These are phyloP conservation scores for Cinnamomum micranthum DNA, from an alignment of 164 flowering plant genomes.

Conservation along the genomic window DNA sequence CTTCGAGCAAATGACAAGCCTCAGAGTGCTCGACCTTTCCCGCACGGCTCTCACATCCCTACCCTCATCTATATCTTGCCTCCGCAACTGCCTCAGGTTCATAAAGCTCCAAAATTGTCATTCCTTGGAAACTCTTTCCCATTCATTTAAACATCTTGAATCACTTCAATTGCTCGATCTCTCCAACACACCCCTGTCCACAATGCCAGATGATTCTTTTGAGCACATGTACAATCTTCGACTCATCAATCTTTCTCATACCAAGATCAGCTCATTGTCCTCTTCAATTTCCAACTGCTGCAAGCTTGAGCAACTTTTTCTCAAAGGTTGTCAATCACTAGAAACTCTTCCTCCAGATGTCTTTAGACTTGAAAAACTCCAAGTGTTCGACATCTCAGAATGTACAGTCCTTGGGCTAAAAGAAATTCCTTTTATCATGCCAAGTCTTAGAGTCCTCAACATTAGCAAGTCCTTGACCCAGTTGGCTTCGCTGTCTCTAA, in stretches of 20 bases:
- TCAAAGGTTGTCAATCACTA: not conserved
- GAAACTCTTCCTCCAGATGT: not conserved
- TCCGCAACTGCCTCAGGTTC: constrained; percentile 12
- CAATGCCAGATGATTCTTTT: not conserved
- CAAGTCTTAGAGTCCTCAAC: not conserved
- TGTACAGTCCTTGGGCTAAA: not conserved
- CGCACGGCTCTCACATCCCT: constrained; percentile 11
- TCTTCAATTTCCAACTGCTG: not conserved
- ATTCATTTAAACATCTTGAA: not conserved
- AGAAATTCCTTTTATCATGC: not conserved
- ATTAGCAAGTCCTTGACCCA: not conserved
- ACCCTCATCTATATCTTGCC: constrained; percentile 22
- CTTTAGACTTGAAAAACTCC: not conserved
- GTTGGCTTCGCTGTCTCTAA: not conserved
- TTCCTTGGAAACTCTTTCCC: not conserved
- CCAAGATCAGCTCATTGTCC: not conserved
- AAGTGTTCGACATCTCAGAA: not conserved
- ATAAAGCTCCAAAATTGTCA: not conserved
- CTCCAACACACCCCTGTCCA: not conserved
- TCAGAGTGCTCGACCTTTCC: constrained; percentile 25
- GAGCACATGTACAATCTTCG: not conserved
- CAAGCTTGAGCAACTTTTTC: not conserved
- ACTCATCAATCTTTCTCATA: constrained; percentile 1
- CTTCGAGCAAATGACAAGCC: constrained; percentile 17
- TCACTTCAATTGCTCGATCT: not conserved